These are phyloP conservation scores for Colletotrichum zoysiae DNA, from an alignment of 2,329 filamentous ascomycete genomes.

Conservation along the genomic window DNA sequence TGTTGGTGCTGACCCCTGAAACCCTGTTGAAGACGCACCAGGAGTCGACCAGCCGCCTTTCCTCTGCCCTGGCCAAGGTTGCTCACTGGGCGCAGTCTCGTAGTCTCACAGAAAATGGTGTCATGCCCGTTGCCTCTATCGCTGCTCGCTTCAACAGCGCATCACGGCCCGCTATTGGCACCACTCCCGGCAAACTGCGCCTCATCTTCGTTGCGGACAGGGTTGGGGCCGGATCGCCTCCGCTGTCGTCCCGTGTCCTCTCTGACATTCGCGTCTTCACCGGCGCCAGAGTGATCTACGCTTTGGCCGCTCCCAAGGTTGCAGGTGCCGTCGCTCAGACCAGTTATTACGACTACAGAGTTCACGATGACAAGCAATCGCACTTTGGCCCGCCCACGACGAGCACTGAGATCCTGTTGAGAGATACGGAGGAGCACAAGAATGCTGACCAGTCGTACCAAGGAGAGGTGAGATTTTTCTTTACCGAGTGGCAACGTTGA, in stretches of 20 bases:
- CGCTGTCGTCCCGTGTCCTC: slow-evolving; percentile 76
- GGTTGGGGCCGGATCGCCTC: slow-evolving; percentile 70
- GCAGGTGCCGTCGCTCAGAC: slow-evolving; percentile 92
- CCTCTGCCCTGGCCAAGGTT: slow-evolving; percentile 73
- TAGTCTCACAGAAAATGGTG: slow-evolving; percentile 75
- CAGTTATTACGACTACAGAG: slow-evolving; percentile 87
- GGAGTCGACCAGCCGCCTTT: slow-evolving; percentile 69
- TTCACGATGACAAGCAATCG: slow-evolving; percentile 57
- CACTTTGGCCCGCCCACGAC: slow-evolving; percentile 89
- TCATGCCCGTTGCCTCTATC: slow-evolving; percentile 76
- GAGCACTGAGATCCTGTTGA: slow-evolving; percentile 81
- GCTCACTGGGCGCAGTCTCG: slow-evolving; percentile 80
- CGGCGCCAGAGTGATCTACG: slow-evolving; percentile 85
- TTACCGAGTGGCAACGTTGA: not conserved
- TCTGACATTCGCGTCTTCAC: slow-evolving; percentile 87
- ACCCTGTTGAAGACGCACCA: slow-evolving; percentile 77
- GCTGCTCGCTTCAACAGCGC: slow-evolving; percentile 60
- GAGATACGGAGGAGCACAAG: slow-evolving; percentile 70
- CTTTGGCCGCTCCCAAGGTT: slow-evolving; percentile 83
- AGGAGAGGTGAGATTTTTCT: slow-evolving; percentile 70
- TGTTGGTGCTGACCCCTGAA: slow-evolving; percentile 82
- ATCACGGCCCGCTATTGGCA: slow-evolving; percentile 71
- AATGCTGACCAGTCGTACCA: slow-evolving; percentile 72
- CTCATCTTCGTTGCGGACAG: slow-evolving; percentile 85
- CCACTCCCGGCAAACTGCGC: slow-evolving; percentile 79